phyloP scores from a whole-genome alignment of 75 land plant species.

The Azolla pinnata region DNA sequence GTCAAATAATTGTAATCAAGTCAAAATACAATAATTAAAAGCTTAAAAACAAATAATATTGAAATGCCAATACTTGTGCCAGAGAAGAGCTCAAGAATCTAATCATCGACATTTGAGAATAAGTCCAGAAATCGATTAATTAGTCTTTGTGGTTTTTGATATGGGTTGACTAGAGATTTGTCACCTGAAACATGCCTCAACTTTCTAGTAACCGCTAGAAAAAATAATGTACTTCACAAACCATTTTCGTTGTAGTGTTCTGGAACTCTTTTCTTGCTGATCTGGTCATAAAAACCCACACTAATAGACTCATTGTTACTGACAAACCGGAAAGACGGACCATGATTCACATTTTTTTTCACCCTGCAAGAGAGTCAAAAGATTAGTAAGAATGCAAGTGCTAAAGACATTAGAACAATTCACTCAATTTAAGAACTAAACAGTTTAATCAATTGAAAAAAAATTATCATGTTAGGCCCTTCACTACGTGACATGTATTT shows the following conservation, averaged over 20 bases:
- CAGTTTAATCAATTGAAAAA: too few species aligned
- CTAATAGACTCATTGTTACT: not conserved
- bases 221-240: not conserved
- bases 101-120: not conserved
- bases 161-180: not conserved
- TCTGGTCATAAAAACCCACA: not conserved
- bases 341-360: not conserved
- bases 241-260: not conserved
- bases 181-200: not conserved
- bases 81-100: not conserved
- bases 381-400: not conserved
- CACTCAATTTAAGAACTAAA: not conserved
- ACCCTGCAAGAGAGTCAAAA: too few species aligned
- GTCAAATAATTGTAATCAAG: too few species aligned
- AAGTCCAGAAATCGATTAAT: not conserved
- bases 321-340: not conserved
- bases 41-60: too few species aligned
- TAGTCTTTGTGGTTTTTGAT: not conserved
- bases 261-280: not conserved
- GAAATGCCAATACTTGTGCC: too few species aligned
- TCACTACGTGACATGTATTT: not conserved
- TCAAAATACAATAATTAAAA: too few species aligned
- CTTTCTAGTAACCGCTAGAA: not conserved
- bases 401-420: not conserved
- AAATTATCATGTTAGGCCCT: not conserved